Evolutionary conservation across 2,329 filamentous ascomycete species (phyloP), one percentile per base, ranked within the genome.

Genomic region (Neurospora crassa): DNA sequence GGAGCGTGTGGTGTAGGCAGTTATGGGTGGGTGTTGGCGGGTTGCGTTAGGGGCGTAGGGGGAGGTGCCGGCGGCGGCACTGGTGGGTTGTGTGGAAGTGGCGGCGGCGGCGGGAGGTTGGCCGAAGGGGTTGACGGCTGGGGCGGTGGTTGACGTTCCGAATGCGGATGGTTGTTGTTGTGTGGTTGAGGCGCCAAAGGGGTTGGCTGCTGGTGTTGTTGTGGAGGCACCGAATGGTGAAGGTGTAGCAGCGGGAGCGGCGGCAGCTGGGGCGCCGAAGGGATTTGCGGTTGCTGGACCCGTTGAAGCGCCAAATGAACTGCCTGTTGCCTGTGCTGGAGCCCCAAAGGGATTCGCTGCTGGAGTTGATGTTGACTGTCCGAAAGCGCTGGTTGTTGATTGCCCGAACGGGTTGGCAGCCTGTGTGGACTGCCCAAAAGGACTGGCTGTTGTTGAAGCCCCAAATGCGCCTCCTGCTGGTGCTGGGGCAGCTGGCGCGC

Each of bases 401-500:
- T 79, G 77, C 5, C 78, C 77, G 70, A 84, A 83, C 24, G 77
- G 80, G 73, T 74, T 82, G 72, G 68, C 16, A 71, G 71, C 45
- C 40, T 67, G 68, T 3, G 72, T 72, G 11, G 74, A 53, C 70
- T 80, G 77, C 5, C 75, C 76, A 70, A 82, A 81, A 2, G 79
- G 78, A 47, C 77, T 79, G 6, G n/a, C 59, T 40, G 70, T 69
- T 10, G 73, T 68, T 4, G 71, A 37, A 24, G 73, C 69, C 3
- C 72, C 76, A 40, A 79, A 79, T 2, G 76, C 74, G 20, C 72
- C 77, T 2, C 72, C 77, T 3, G 72, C n/a, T 3, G 72, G 18
- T 68, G 53, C 42, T 81, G 79, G 69, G 79, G 75, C 24, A 82
- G 82, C 75, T 1, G 79, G 77, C 63, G 77, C 68, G 6, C 78